Conservation (phyloP, 306 rosid species). For the Medicago arabica region DNA sequence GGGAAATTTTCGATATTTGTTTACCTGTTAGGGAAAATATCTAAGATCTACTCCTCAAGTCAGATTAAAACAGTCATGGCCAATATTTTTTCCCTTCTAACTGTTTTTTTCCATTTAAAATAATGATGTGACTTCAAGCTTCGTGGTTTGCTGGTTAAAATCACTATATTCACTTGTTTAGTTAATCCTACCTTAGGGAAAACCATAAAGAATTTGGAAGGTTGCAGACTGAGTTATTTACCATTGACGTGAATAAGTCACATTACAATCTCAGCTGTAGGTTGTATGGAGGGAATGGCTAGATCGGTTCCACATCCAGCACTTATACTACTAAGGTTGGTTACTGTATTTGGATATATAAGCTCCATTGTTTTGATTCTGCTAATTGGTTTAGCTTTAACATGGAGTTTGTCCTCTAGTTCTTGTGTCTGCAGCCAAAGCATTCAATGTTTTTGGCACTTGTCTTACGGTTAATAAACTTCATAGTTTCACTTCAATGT, state of each 20-base stretch:
- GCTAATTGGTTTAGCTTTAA: slow-evolving; percentile 18
- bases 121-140: slow-evolving; percentile 21
- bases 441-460: neutral
- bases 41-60: neutral
- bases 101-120: slow-evolving; percentile 4
- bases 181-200: slow-evolving; percentile 7
- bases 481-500: neutral
- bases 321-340: slow-evolving; percentile 2
- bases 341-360: neutral
- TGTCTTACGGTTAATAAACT: neutral
- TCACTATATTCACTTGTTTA: neutral
- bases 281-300: neutral
- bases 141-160: slow-evolving; percentile 33
- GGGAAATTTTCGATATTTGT: neutral
- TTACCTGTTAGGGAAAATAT: no score
- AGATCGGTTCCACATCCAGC: slow-evolving; percentile 7
- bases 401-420: slow-evolving; percentile 2
- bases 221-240: slow-evolving; percentile 8
- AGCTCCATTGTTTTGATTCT: neutral
- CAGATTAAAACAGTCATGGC: neutral
- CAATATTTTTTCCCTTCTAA: neutral
- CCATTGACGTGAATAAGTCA: slow-evolving; percentile 13
- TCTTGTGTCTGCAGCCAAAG: neutral
- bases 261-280: neutral
- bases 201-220: slow-evolving; percentile 3